Evolutionary conservation across 768 basidiomycete species (phyloP).

Genomic region (Calocera cornea): DNA sequence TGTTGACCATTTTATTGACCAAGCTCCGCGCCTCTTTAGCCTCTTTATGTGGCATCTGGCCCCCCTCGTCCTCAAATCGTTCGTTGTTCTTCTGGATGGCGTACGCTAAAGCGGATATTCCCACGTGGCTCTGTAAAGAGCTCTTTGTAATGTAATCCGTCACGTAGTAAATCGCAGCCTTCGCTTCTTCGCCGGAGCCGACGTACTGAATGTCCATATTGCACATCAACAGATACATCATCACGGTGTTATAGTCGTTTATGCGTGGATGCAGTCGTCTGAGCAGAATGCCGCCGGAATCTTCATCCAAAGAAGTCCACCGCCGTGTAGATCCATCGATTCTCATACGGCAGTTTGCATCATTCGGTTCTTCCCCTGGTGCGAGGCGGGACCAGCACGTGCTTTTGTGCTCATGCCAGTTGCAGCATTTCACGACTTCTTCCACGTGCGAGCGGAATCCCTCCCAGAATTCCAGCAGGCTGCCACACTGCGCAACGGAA

Average conservation of each 20-base stretch:
- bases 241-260: conserved; percentile 33
- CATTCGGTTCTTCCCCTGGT: not conserved
- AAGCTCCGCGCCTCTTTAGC: not conserved
- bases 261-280: conserved; percentile 29
- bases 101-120: conserved; percentile 2
- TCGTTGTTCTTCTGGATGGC: not conserved
- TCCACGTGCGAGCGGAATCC: too few species aligned
- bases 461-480: too few species aligned
- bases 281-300: conserved; percentile 17
- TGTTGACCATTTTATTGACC: not conserved
- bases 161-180: conserved; percentile 35
- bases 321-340: conserved; percentile 4
- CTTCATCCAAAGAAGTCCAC: conserved; percentile 16
- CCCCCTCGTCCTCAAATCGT: not conserved
- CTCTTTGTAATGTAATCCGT: conserved; percentile 39
- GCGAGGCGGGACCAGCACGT: not conserved
- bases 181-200: conserved; percentile 29
- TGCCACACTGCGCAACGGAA: too few species aligned
- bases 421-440: not conserved
- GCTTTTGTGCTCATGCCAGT: not conserved
- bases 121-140: conserved; percentile 30
- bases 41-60: not conserved
- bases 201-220: conserved; percentile 41
- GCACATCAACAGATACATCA: conserved; percentile 26
- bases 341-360: not conserved